Percentiles rank a stretch among this genome's conserved stretches.
phyloP scores from a whole-genome alignment of 495 filamentous ascomycete species.

The Neurospora discreta region DNA sequence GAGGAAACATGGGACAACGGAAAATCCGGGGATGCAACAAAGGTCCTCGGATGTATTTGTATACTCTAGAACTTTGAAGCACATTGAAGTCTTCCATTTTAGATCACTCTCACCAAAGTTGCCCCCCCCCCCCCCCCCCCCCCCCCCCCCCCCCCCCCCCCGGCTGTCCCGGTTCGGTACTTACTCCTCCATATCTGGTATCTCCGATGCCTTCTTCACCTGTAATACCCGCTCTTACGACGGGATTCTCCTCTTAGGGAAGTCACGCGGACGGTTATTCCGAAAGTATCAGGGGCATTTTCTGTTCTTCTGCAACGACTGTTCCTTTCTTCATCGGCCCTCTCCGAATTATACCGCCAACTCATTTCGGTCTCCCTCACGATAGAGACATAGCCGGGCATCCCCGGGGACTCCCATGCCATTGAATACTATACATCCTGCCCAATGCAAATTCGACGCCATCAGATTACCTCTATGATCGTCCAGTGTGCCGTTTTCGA shows the following conservation, averaged over 20 bases:
- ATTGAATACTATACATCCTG: background rate
- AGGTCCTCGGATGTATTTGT: background rate
- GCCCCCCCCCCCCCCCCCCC: too few species aligned
- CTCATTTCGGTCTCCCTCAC: background rate
- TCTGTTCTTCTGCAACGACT: background rate
- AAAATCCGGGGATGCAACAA: background rate
- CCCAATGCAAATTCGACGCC: slow-evolving; percentile 17
- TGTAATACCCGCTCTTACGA: background rate
- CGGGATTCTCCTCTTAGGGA: background rate
- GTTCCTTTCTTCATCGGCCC: background rate
- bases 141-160: too few species aligned
- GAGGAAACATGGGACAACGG: background rate
- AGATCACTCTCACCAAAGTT: background rate
- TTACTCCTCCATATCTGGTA: background rate
- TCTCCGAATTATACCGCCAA: background rate
- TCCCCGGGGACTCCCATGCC: background rate
- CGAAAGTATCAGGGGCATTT: background rate
- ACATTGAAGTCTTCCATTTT: background rate
- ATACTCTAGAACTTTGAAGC: background rate
- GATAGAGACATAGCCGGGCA: background rate
- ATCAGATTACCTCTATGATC: slow-evolving; percentile 8
- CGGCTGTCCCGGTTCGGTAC: background rate
- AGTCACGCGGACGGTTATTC: background rate
- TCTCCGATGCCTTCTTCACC: background rate
- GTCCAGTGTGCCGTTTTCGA: background rate